Evolutionary conservation across 768 basidiomycete species (phyloP), one percentile per base, ranked within the genome.

Genomic region (Lentinus brumalis): DNA sequence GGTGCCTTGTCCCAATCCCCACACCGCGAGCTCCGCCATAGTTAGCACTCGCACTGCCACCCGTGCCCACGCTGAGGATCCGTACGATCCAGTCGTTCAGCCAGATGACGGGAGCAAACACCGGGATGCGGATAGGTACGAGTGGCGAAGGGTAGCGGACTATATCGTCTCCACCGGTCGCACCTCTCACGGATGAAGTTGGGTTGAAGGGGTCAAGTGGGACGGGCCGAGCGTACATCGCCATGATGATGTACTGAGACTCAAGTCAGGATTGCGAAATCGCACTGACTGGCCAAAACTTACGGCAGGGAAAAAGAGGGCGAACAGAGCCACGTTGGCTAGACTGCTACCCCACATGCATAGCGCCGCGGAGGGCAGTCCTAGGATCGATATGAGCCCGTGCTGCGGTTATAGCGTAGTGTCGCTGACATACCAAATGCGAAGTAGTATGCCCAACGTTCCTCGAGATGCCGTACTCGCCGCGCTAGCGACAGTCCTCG

Each of bases 361-460:
- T 18, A 93, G 74, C 0, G 80, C 81, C 1, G 92, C 85, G 4
- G 88, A 79, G 30, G 92, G 90, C 4, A 93, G 73, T 26, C 89
- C 89, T 91, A 57, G 8, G 0, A 15, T 9, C 44, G 39, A 4
- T 15, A n/a, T 16, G 11, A 12, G 16, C 18, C 21, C 31, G 26
- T 15, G 35, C 15, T 10, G 31, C 12, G 30, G 31, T 40, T 47
- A 11, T 38, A 16, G 55, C 61, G 29, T 56, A 45, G 26, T 59
- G 63, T 11, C 12, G 30, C 29, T 38, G 38, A 68, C 78, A 38
- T 53, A 81, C 94, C 94, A 64, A 94, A 96, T 5, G 89, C 89
- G 60, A 94, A 81, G 69, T 87, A 92, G 74, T 95, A 96, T 2
- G 89, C 83, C 94, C 94, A 96, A 44, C 92, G 83, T 73, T 94